Percentiles rank a stretch among this genome's conserved stretches.
Conservation (phyloP, 2,329 filamentous ascomycete genomes). For the Aspergillus bombycis region DNA sequence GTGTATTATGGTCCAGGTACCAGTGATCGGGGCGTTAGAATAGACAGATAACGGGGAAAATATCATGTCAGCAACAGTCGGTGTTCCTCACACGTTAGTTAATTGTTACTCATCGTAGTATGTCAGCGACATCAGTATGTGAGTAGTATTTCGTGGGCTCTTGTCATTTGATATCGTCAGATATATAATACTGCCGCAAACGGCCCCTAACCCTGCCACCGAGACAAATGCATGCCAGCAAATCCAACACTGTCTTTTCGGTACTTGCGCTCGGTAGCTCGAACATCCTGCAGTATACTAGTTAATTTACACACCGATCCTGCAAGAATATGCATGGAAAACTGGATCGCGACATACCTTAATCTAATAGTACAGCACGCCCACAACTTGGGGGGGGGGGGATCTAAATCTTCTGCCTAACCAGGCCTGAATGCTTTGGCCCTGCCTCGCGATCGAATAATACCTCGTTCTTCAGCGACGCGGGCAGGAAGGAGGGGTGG, state of each 20-base stretch:
- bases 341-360: not conserved
- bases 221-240: not conserved
- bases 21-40: not conserved
- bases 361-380: not conserved
- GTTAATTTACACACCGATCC: not conserved
- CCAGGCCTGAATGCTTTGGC: not conserved
- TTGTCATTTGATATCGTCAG: no score
- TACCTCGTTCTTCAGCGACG: not conserved
- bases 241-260: not conserved
- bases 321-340: constrained; percentile 1
- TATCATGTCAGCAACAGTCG: no score
- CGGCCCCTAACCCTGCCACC: not conserved
- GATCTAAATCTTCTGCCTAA: not conserved
- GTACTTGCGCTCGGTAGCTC: not conserved
- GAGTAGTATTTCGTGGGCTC: not conserved
- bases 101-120: no score
- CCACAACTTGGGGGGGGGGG: no score
- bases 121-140: not conserved
- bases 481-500: not conserved
- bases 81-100: no score
- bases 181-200: not conserved
- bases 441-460: not conserved
- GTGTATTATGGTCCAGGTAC: no score
- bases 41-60: not conserved
- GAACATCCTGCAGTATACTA: not conserved